phyloP scores from a whole-genome alignment of 2,329 filamentous ascomycete genomes.

The Hypoxylon sp. region DNA sequence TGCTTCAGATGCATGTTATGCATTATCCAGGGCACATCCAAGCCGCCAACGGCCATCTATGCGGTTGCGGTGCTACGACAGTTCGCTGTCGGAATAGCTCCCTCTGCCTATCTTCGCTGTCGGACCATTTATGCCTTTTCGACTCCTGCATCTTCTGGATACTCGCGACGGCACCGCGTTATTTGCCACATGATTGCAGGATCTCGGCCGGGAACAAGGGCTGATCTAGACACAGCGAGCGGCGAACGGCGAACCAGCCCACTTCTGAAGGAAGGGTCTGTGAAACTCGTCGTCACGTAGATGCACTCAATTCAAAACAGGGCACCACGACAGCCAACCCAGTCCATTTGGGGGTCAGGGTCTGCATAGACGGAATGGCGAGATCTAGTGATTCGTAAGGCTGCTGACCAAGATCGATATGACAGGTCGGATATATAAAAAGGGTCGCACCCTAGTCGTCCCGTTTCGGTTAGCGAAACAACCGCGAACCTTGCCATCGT shows the following conservation, averaged over 20 bases:
- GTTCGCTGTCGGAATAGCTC: conserved; percentile 3
- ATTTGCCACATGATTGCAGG: conserved; percentile 17
- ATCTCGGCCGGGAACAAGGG: conserved; percentile 13
- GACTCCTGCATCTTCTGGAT: conserved; percentile 5
- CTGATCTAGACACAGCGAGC: not conserved
- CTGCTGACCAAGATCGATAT: conserved; percentile 16
- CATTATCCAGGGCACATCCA: conserved; percentile 5
- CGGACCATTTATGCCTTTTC: not conserved
- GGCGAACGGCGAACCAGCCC: not conserved
- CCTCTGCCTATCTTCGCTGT: conserved; percentile 1
- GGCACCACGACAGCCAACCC: not conserved
- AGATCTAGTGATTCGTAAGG: conserved; percentile 6
- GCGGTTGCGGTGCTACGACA: conserved; percentile 23
- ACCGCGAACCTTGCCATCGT: not conserved
- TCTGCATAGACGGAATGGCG: conserved; percentile 5
- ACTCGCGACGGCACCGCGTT: conserved; percentile 4
- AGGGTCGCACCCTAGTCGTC: conserved; percentile 8
- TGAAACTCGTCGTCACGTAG: not conserved
- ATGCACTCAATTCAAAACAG: not conserved
- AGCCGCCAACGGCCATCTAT: conserved; percentile 19
- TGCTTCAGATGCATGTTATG: conserved; percentile 26
- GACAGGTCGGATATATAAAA: conserved; percentile 11
- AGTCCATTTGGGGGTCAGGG: conserved; percentile 15
- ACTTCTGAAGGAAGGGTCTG: not conserved
- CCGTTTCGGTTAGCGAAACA: conserved; percentile 10